These are phyloP conservation scores for Rhizopus stolonifer DNA, from an alignment of 371 early-diverging fungal species.

Conservation along the genomic window DNA sequence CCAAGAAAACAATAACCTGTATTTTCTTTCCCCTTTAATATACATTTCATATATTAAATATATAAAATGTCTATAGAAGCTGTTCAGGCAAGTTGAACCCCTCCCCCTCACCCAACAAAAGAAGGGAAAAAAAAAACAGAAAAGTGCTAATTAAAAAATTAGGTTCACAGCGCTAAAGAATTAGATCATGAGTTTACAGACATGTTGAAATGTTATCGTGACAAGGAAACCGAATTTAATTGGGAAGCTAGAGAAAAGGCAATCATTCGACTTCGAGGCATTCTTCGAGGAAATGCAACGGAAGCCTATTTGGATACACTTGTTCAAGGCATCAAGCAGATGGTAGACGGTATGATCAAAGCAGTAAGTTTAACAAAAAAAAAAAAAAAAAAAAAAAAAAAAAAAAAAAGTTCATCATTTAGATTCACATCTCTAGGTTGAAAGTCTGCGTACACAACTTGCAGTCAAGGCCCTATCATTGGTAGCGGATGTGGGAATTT, in stretches of 20 bases:
- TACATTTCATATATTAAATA: not conserved
- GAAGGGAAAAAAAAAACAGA: no score
- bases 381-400: no score
- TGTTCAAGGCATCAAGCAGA: slow-evolving; percentile 30
- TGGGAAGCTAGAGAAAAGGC: slow-evolving; percentile 37
- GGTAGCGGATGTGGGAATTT: slow-evolving; percentile 41
- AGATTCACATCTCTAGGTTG: slow-evolving; percentile 30
- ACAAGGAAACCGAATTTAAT: slow-evolving; percentile 38
- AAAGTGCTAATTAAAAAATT: no score
- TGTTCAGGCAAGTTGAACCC: no score
- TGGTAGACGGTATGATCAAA: slow-evolving; percentile 50
- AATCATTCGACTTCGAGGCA: slow-evolving; percentile 26
- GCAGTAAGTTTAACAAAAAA: no score
- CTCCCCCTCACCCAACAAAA: no score
- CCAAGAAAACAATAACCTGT: no score
- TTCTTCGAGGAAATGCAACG: slow-evolving; percentile 42
- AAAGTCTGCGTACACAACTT: slow-evolving; percentile 49
- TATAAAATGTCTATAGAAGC: not conserved
- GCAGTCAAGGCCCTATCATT: slow-evolving; percentile 38
- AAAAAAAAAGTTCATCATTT: no score
- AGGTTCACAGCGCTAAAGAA: slow-evolving; percentile 29
- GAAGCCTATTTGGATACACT: slow-evolving; percentile 39
- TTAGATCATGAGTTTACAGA: slow-evolving; percentile 20
- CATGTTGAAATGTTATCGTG: slow-evolving; percentile 23
- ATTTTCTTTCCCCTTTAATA: not conserved